Percentiles rank a stretch among this genome's conserved stretches.
Conservation (phyloP, 768 basidiomycete species). For the Boletus subcaerulescens region DNA sequence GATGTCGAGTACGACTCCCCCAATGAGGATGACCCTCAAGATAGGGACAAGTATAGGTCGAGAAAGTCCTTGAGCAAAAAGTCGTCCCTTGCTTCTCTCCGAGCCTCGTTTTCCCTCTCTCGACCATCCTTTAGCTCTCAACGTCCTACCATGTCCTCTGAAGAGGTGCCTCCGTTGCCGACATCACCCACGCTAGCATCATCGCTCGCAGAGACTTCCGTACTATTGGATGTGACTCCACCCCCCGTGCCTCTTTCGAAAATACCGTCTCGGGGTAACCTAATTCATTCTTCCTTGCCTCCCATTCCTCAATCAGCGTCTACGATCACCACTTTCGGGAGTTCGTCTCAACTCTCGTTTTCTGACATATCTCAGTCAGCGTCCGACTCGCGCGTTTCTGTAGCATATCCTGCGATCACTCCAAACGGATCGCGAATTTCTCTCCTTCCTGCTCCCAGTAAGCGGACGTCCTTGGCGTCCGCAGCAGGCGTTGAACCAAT, state of each 20-base stretch:
- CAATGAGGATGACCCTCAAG: conserved; percentile 23
- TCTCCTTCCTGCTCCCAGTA: conserved; percentile 22
- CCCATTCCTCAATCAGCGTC: conserved; percentile 32
- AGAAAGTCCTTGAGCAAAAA: conserved; percentile 28
- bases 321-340: conserved; percentile 24
- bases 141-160: conserved; percentile 19
- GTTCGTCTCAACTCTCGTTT: conserved; percentile 22
- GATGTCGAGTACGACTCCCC: conserved; percentile 21
- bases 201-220: background rate
- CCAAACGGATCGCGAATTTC: conserved; percentile 20
- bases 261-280: conserved; percentile 21
- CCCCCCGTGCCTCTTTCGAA: conserved; percentile 13
- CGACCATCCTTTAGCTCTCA: conserved; percentile 29
- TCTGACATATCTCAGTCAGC: conserved; percentile 5
- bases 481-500: conserved; percentile 20
- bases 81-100: conserved; percentile 29
- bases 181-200: conserved; percentile 21
- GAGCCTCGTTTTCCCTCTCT: conserved; percentile 30
- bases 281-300: conserved; percentile 12
- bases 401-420: background rate
- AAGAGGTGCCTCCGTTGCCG: conserved; percentile 26
- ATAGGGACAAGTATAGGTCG: conserved; percentile 11
- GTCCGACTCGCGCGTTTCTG: conserved; percentile 21
- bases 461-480: conserved; percentile 29
- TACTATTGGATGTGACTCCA: background rate